Conservation (phyloP, 2,329 filamentous ascomycete species). For the Verticillium zaregamsianum region DNA sequence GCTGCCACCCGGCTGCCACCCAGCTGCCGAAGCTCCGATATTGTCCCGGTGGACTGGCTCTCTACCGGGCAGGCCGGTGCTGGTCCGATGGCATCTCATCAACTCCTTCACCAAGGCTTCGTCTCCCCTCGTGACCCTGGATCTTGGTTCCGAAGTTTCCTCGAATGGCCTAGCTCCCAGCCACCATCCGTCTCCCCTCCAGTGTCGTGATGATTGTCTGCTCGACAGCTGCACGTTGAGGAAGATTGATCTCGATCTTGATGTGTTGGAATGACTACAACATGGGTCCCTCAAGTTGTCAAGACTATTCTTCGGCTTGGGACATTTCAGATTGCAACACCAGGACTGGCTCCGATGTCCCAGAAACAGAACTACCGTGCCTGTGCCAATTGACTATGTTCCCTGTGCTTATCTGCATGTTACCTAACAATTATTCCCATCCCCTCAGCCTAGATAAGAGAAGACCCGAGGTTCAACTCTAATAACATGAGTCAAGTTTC, state of each 20-base stretch:
- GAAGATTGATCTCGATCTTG: background rate
- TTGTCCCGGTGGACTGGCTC: background rate
- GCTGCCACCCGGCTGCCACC: background rate
- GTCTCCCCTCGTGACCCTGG: background rate
- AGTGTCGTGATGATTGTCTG: background rate
- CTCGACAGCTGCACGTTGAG: background rate
- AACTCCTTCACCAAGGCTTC: background rate
- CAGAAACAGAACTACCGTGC: background rate
- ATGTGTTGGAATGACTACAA: no score
- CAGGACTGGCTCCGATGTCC: background rate
- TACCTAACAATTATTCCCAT: background rate
- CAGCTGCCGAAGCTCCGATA: background rate
- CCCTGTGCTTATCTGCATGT: background rate
- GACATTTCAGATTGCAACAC: background rate
- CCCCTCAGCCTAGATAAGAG: background rate
- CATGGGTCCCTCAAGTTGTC: background rate
- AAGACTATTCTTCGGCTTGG: background rate
- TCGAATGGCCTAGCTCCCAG: background rate
- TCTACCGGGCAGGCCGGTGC: background rate
- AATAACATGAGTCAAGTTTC: background rate
- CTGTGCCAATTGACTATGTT: background rate
- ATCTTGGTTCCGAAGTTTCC: background rate
- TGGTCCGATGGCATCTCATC: background rate
- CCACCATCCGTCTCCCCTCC: background rate
- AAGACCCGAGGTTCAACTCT: background rate